phyloP scores from a whole-genome alignment of 495 filamentous ascomycete genomes.

The Aspergillus saccharolyticus region DNA sequence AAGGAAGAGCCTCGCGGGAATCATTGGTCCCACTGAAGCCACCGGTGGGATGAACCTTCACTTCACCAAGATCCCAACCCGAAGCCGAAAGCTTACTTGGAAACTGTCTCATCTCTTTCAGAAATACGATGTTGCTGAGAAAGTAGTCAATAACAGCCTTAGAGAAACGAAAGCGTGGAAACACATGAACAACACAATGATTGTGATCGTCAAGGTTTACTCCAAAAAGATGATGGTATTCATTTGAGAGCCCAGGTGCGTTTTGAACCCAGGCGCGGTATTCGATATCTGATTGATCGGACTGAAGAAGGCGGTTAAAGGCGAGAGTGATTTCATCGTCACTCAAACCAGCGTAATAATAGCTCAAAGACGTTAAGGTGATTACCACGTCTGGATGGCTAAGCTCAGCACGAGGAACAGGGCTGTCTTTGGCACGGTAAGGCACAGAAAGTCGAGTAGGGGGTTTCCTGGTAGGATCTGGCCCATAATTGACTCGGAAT shows the following conservation, averaged over 20 bases:
- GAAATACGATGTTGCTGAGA: slow-evolving; percentile 56
- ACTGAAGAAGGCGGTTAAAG: slow-evolving; percentile 47
- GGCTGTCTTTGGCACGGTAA: slow-evolving; percentile 61
- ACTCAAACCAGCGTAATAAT: slow-evolving; percentile 60
- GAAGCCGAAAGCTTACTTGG: slow-evolving; percentile 58
- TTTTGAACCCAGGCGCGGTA: slow-evolving; percentile 50
- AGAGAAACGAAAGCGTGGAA: slow-evolving; percentile 35
- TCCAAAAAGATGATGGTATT: slow-evolving; percentile 42
- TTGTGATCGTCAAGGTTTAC: slow-evolving; percentile 55
- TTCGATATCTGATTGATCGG: slow-evolving; percentile 52
- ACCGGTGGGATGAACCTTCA: slow-evolving; percentile 31
- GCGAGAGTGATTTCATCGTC: slow-evolving; percentile 44
- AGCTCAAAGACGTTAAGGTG: slow-evolving; percentile 58
- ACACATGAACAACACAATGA: too few species aligned
- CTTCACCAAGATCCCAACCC: slow-evolving; percentile 57
- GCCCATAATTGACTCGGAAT: slow-evolving; percentile 67
- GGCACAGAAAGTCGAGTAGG: slow-evolving; percentile 54
- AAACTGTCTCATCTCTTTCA: slow-evolving; percentile 57
- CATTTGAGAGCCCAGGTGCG: slow-evolving; percentile 27
- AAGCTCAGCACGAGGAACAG: slow-evolving; percentile 61
- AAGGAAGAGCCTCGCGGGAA: slow-evolving; percentile 50
- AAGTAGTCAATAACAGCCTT: slow-evolving; percentile 56
- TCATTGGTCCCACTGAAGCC: slow-evolving; percentile 74
- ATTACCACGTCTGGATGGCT: slow-evolving; percentile 69
- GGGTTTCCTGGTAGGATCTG: slow-evolving; percentile 43